These are phyloP conservation scores for Cordyceps cateniannulata DNA, from an alignment of 2,329 filamentous ascomycete species.

Conservation along the genomic window DNA sequence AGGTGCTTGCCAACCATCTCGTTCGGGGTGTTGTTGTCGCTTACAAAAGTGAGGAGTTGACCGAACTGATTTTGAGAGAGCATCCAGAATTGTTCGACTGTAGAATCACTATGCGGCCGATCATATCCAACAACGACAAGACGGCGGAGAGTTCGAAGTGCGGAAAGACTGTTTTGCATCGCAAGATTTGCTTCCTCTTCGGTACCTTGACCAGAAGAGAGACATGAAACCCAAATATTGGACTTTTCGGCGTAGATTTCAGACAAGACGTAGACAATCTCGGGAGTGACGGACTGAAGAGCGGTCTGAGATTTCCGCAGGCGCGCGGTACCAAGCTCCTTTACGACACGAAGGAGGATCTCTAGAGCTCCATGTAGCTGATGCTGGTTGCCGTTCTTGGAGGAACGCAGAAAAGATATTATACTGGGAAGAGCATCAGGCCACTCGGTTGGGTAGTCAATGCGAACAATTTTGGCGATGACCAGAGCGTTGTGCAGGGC, in stretches of 20 bases:
- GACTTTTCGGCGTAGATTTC: constrained; percentile 73
- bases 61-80: constrained; percentile 71
- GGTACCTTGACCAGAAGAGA: constrained; percentile 51
- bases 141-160: constrained; percentile 74
- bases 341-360: constrained; percentile 78
- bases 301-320: constrained; percentile 68
- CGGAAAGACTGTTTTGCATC: constrained; percentile 70
- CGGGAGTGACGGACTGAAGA: constrained; percentile 71
- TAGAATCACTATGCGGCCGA: constrained; percentile 68
- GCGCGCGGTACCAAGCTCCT: constrained; percentile 79
- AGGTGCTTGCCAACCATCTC: constrained; percentile 76
- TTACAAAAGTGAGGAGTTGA: constrained; percentile 62
- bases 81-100: constrained; percentile 74
- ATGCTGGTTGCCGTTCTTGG: constrained; percentile 47
- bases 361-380: constrained; percentile 68
- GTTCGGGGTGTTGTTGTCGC: constrained; percentile 49
- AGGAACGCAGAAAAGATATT: constrained; percentile 54
- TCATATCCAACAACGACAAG: constrained; percentile 79
- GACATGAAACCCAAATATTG: constrained; percentile 57
- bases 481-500: constrained; percentile 85
- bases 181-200: constrained; percentile 53
- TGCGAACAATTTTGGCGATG: constrained; percentile 78
- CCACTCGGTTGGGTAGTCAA: constrained; percentile 89
- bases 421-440: constrained; percentile 54
- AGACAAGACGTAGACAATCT: constrained; percentile 74